Conservation (phyloP, 2,329 filamentous ascomycete genomes). For the Zasmidium angulare region DNA sequence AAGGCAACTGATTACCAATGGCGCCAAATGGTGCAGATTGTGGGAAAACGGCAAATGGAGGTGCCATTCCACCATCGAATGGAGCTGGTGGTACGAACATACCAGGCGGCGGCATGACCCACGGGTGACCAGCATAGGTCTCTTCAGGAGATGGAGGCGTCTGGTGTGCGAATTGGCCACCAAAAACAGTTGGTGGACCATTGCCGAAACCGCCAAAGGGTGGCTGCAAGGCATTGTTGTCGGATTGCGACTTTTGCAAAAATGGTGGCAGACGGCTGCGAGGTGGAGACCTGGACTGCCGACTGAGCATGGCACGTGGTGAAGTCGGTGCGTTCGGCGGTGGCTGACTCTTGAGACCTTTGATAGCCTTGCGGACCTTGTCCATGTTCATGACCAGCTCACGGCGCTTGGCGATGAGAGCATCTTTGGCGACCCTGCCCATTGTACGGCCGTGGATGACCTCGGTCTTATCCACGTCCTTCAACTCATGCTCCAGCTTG, state of each 20-base stretch:
- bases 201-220: not conserved
- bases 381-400: constrained; percentile 36
- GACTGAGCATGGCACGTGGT: constrained; percentile 22
- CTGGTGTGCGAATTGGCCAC: constrained; percentile 14
- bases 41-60: constrained; percentile 15
- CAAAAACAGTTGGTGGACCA: not conserved
- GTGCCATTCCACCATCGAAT: constrained; percentile 32
- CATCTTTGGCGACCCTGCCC: constrained; percentile 31
- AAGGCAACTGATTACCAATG: not conserved
- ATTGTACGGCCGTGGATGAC: constrained; percentile 37
- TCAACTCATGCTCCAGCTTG: constrained; percentile 37
- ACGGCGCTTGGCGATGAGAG: constrained; percentile 34
- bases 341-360: constrained; percentile 31
- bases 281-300: constrained; percentile 26
- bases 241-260: constrained; percentile 20
- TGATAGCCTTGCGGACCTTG: constrained; percentile 36
- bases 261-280: constrained; percentile 23
- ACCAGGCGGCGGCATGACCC: constrained; percentile 25
- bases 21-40: not conserved
- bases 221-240: not conserved
- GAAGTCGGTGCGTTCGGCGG: constrained; percentile 25
- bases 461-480: constrained; percentile 39
- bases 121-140: constrained; percentile 19
- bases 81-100: constrained; percentile 29
- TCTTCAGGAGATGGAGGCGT: constrained; percentile 22